Evolutionary conservation across 306 rosid genomes (phyloP).

Genomic region (Boehmeria nivea): DNA sequence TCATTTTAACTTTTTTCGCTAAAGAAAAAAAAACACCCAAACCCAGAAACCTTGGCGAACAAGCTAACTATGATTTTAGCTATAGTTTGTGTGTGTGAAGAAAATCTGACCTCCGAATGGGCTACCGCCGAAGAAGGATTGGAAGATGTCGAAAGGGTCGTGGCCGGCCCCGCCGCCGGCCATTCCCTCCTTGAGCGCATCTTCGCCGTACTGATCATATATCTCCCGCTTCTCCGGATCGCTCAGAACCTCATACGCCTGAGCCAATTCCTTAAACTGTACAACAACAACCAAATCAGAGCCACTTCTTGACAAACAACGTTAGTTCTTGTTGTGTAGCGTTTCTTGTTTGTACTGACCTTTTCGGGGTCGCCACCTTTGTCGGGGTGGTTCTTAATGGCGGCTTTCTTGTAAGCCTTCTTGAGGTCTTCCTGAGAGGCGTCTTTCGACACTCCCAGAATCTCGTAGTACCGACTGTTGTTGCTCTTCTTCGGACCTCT

Average conservation of each 20-base stretch:
- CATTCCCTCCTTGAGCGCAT: slow-evolving; percentile 88
- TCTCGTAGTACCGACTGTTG: slow-evolving; percentile 62
- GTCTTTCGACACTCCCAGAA: slow-evolving; percentile 63
- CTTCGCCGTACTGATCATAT: slow-evolving; percentile 89
- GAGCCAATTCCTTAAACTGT: slow-evolving; percentile 83
- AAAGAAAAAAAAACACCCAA: too few species aligned
- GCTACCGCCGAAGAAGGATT: slow-evolving; percentile 64
- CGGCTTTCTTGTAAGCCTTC: slow-evolving; percentile 86
- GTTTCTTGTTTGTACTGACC: slow-evolving; percentile 18
- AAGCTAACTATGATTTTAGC: too few species aligned
- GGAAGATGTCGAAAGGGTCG: slow-evolving; percentile 78
- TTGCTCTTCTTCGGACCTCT: slow-evolving; percentile 77
- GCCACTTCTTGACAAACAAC: too few species aligned
- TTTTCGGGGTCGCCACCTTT: slow-evolving; percentile 95
- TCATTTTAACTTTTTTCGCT: too few species aligned
- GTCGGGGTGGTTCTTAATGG: slow-evolving; percentile 84
- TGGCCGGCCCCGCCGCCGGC: slow-evolving; percentile 56
- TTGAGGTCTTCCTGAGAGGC: slow-evolving; percentile 77
- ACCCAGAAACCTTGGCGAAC: too few species aligned
- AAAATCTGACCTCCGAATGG: too few species aligned
- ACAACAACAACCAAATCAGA: too few species aligned
- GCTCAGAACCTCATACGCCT: slow-evolving; percentile 79
- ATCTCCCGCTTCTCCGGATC: slow-evolving; percentile 86
- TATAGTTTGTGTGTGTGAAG: too few species aligned
- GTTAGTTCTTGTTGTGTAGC: too few species aligned